Conservation (phyloP, 2,329 filamentous ascomycete genomes). For the Hypomyces perniciosus region DNA sequence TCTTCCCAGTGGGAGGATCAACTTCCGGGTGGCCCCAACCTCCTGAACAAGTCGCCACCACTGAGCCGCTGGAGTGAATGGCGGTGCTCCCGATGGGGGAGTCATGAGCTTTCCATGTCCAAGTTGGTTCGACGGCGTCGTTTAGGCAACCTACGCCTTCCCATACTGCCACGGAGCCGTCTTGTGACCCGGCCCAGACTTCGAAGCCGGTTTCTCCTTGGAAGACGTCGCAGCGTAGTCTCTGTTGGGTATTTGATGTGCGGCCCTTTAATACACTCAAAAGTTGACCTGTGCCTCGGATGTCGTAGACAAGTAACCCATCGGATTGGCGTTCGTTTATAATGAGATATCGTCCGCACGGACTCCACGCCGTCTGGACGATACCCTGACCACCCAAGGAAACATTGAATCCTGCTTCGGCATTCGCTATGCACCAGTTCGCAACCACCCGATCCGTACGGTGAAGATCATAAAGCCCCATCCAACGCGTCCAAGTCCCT, state of each 20-base stretch:
- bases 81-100: conserved; percentile 44
- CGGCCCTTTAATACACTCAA: conserved; percentile 49
- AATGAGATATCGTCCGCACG: conserved; percentile 57
- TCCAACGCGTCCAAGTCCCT: conserved; percentile 57
- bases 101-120: conserved; percentile 44
- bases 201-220: conserved; percentile 43
- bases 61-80: conserved; percentile 49
- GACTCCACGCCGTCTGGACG: conserved; percentile 54
- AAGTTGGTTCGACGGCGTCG: conserved; percentile 39
- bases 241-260: conserved; percentile 47
- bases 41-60: conserved; percentile 51
- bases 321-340: conserved; percentile 53
- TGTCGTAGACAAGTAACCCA: conserved; percentile 56
- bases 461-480: conserved; percentile 57
- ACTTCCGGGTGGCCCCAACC: conserved; percentile 39
- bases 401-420: conserved; percentile 36
- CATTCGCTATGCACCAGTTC: conserved; percentile 54
- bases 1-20: conserved; percentile 1
- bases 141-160: conserved; percentile 45
- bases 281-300: conserved; percentile 53
- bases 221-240: conserved; percentile 51
- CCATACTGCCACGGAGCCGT: conserved; percentile 53
- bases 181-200: conserved; percentile 54
- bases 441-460: conserved; percentile 49
- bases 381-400: conserved; percentile 57